Evolutionary conservation across 192 early-diverging fungal species (phyloP), one percentile per base, ranked within the genome.

Genomic region (Gigaspora rosea): DNA sequence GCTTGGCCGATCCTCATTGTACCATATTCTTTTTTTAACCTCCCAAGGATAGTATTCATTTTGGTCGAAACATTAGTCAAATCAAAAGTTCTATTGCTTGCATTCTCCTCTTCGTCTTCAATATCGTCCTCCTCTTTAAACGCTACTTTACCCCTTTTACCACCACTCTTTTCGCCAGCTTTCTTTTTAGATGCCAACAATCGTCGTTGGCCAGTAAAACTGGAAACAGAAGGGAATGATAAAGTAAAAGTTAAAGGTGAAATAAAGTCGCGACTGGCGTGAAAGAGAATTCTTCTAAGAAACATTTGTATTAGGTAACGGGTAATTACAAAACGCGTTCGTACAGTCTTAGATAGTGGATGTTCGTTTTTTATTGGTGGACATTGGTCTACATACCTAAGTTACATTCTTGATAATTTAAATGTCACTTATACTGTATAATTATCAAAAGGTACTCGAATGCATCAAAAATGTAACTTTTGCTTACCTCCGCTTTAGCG

Each of bases 1-100:
- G 92, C 94, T 33, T 91, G 83, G 13, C 94, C 94, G 15, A 88
- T 83, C 27, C 91, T 80, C 79, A 94, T 81, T 3, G 85, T 79
- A 71, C 82, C 83, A 58, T 93, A 86, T 78, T 93, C 92, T 47
- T 82, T 84, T 76, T 89, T 86, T n/a, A 95, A 83, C 12, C 86
- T 73, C 54, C 89, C 86, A 8, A 92, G 69, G 11, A 84, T 84
- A 41, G 84, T 75, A n/a, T 83, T 80, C 85, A 91, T 88, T 67
- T 88, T 85, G 71, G 88, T 82, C 32, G 82, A 82, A 66, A 89
- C 78, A 77, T 85, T 83, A n/a, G 86, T 76, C 32, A 87, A 79
- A 77, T 95, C 88, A 62, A 92, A 91, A 18, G 78, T 81, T 54
- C 82, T 79, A 20, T 78, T 80, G 27, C 81, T 78, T n/a, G 76